These are phyloP conservation scores for Hygrophila difformis DNA, from an alignment of 257 asterid genomes.

Conservation along the genomic window DNA sequence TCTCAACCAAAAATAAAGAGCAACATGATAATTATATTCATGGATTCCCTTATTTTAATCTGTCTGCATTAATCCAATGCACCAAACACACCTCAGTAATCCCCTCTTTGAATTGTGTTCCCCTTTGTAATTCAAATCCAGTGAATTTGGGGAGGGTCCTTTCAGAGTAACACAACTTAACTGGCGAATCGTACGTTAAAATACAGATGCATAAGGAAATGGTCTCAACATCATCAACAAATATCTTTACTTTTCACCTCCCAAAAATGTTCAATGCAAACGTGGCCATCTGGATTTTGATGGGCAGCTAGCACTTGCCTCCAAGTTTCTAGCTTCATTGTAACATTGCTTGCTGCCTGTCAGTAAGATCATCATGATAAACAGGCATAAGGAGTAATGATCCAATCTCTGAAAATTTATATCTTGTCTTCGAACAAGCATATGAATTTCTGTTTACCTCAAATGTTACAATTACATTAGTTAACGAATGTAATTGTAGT, in stretches of 20 bases:
- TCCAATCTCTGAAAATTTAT: not conserved
- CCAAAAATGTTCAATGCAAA: not conserved
- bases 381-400: constrained; percentile 1
- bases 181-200: not conserved
- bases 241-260: constrained; percentile 7
- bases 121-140: constrained; percentile 11
- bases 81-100: constrained; percentile 12
- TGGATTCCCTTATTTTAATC: constrained; percentile 13
- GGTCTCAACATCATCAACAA: constrained; percentile 9
- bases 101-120: constrained; percentile 10
- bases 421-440: not conserved
- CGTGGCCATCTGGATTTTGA: constrained; percentile 7
- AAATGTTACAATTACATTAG: no score
- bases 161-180: not conserved
- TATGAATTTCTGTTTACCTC: not conserved
- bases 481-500: no score
- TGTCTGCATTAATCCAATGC: constrained; percentile 4
- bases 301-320: constrained; percentile 14
- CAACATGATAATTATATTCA: constrained; percentile 8
- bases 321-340: constrained; percentile 7
- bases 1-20: constrained; percentile 7
- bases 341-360: constrained; percentile 16
- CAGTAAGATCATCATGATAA: constrained; percentile 7
- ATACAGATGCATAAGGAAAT: not conserved
- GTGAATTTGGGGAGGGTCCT: not conserved